These are phyloP conservation scores for Oehlia diaphana DNA, from an alignment of 192 early-diverging fungal genomes.

Conservation along the genomic window DNA sequence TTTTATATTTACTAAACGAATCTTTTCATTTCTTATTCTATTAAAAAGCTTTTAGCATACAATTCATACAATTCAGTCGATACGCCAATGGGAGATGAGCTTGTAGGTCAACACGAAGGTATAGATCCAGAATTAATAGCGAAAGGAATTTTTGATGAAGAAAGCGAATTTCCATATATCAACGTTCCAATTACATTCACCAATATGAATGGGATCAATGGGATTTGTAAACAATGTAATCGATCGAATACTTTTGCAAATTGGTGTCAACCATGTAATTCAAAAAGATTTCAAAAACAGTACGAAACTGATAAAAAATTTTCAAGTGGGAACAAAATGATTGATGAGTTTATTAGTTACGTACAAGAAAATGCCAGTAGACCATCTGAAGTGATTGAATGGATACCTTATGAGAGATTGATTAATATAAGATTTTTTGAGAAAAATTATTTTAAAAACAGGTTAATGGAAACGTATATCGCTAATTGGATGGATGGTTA, in stretches of 20 bases:
- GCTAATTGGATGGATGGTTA: constrained; percentile 14
- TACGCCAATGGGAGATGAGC: too few relatives aligned
- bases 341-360: not conserved
- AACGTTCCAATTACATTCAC: not conserved
- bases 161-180: not conserved
- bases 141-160: not conserved
- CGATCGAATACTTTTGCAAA: not conserved
- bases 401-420: constrained; percentile 6
- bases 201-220: not conserved
- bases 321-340: not conserved
- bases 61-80: too few relatives aligned
- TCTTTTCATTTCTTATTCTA: too few relatives aligned
- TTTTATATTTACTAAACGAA: too few relatives aligned
- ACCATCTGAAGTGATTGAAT: not conserved
- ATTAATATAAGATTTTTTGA: not conserved
- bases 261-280: constrained; percentile 10
- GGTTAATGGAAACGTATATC: not conserved
- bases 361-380: not conserved
- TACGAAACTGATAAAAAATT: not conserved
- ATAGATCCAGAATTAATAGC: not conserved
- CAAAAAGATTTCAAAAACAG: not conserved
- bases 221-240: not conserved
- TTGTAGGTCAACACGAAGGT: too few relatives aligned
- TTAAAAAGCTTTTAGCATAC: too few relatives aligned
- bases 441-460: not conserved